Evolutionary conservation across 805 yeast species (phyloP), one percentile per base, ranked within the genome.

Genomic region (Lipomyces chichibuensis): DNA sequence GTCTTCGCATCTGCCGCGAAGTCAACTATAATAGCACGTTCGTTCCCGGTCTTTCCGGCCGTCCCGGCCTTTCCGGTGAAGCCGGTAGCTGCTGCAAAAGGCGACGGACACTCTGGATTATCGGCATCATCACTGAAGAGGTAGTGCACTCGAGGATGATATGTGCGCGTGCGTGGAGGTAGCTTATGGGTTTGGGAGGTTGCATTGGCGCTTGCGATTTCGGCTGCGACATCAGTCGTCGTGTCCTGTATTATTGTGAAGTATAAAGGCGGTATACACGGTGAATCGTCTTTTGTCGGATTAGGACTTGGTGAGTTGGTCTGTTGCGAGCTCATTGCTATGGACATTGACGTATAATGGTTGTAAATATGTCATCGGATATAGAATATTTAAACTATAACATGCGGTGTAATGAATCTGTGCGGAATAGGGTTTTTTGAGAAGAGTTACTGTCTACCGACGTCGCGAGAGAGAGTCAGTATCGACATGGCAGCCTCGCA

Each of bases 141-240:
- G 58, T 78, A 78, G 62, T 75, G 78, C 8, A 79, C 77, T 43
- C 76, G 78, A 4, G 82, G 82, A 65, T 79, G 71, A 33, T 53
- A 17, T 27, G 62, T 57, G 23, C 54, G 56, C 25, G 59, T 9
- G 20, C 57, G 32, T 13, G 55, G 33, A 0, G 20, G 55, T 25
- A 14, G 55, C 33, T 25, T 11, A 35, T 32, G 33, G 37, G 20
- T 2, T 6, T 29, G 32, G n/a, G 59, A 25, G 17, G 35, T 39
- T 0, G 60, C 39, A 23, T 20, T 53, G n/a, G 54, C 61, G 29
- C 14, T 58, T 17, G 58, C 67, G 35, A 52, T 33, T 33, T 29
- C 33, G 37, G 56, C 59, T 0, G 60, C 64, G 29, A 59, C 7
- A 14, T 62, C 13, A 17, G 65, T 20, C 27, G 67, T 65, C 17